These are phyloP conservation scores for Boletus rufocinnamomeus DNA, from an alignment of 768 basidiomycete species.

Conservation along the genomic window DNA sequence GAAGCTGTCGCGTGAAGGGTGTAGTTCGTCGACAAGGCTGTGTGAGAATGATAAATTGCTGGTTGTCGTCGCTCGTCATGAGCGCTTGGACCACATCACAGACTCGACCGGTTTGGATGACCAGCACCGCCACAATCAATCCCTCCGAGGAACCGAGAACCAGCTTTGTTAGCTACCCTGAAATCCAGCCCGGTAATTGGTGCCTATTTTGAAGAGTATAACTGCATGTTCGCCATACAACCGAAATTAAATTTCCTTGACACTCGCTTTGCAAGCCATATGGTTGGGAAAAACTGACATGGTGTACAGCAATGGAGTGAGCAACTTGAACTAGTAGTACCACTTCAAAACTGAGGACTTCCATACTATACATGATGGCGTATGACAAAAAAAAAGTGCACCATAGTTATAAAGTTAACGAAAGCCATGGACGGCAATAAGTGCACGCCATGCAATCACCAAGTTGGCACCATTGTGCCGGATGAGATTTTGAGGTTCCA, in stretches of 20 bases:
- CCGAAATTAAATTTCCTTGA: background rate
- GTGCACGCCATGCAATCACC: slow-evolving; percentile 6
- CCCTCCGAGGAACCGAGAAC: too few species aligned
- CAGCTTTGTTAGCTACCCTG: too few species aligned
- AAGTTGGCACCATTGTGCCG: slow-evolving; percentile 4
- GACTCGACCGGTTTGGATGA: background rate
- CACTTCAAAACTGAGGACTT: background rate
- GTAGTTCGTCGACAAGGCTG: slow-evolving; percentile 4
- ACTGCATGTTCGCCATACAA: background rate
- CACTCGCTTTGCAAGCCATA: too few species aligned
- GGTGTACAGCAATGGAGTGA: too few species aligned
- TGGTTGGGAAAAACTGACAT: too few species aligned
- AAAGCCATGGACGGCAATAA: slow-evolving; percentile 10
- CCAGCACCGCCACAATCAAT: slow-evolving; percentile 1
- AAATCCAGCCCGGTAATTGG: too few species aligned
- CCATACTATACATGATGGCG: slow-evolving; percentile 7
- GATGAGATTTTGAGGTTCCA: slow-evolving; percentile 18
- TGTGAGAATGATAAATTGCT: background rate
- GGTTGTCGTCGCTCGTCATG: slow-evolving; percentile 1
- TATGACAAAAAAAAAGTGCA: slow-evolving; percentile 1
- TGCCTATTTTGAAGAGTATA: background rate
- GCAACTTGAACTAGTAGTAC: background rate
- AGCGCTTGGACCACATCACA: too few species aligned
- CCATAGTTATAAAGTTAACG: slow-evolving; percentile 22
- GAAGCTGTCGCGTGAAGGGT: slow-evolving; percentile 1